Evolutionary conservation across 345 rosid genomes (phyloP).

Genomic region (Mangifera indica): DNA sequence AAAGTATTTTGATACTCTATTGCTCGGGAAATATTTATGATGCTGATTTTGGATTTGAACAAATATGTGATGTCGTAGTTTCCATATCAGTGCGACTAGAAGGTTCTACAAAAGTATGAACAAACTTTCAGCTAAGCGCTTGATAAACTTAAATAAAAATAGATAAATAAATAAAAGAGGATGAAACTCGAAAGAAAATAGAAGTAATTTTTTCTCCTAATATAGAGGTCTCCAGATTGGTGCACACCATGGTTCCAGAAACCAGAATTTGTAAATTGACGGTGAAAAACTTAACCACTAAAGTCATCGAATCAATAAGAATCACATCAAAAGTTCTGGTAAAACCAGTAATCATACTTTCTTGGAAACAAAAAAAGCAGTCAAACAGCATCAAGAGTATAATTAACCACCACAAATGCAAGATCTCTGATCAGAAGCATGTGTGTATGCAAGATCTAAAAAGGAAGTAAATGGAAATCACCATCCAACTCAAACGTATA

Average conservation of each 20-base stretch:
- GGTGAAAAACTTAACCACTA: not conserved
- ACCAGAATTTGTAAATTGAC: not conserved
- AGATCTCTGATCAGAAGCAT: not conserved
- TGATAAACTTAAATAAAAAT: not conserved
- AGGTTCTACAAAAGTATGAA: not conserved
- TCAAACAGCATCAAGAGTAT: not conserved
- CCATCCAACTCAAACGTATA: not conserved
- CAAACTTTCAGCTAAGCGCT: not conserved
- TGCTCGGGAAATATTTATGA: not conserved
- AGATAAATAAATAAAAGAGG: not conserved
- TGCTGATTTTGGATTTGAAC: not conserved
- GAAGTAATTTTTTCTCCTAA: not conserved
- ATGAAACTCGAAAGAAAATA: not conserved
- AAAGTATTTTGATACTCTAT: not conserved
- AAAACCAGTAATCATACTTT: not conserved
- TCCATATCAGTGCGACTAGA: too few relatives aligned
- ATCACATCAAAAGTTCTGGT: not conserved
- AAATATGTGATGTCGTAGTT: not conserved
- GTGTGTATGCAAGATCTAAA: not conserved
- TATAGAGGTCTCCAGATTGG: not conserved
- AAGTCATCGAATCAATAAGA: slow-evolving; percentile 6
- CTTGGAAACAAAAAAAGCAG: not conserved
- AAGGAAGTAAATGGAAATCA: not conserved
- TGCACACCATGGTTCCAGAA: not conserved
- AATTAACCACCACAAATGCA: not conserved